phyloP scores from a whole-genome alignment of 192 early-diverging fungal species.

The Coemansia sp. region DNA sequence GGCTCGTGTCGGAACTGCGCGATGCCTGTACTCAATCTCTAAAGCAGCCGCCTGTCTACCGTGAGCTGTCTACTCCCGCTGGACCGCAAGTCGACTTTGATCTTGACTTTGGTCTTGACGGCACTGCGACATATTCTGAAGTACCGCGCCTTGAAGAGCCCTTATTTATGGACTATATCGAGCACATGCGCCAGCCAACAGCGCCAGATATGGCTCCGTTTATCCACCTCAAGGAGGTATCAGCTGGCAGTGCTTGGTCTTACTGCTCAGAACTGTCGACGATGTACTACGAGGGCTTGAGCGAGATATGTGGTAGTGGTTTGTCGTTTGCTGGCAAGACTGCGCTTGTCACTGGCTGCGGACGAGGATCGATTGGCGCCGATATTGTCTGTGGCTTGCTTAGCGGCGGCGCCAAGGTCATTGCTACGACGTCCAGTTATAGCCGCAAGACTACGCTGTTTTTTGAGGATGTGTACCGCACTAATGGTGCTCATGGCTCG shows the following conservation, averaged over 20 bases:
- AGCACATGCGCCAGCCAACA: constrained; percentile 66
- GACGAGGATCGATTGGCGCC: constrained; percentile 86
- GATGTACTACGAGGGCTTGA: constrained; percentile 74
- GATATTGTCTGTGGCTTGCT: constrained; percentile 85
- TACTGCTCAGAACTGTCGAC: constrained; percentile 69
- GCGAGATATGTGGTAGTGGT: constrained; percentile 71
- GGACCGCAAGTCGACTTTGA: constrained; percentile 75
- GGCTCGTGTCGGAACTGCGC: constrained; percentile 69
- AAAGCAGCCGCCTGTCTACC: constrained; percentile 72
- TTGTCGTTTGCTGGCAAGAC: constrained; percentile 80
- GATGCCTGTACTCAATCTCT: constrained; percentile 79
- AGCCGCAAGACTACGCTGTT: constrained; percentile 78
- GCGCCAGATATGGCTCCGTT: constrained; percentile 51
- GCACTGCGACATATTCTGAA: constrained; percentile 79
- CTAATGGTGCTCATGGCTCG: constrained; percentile 82
- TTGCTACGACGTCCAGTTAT: constrained; percentile 88
- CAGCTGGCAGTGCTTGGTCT: constrained; percentile 53
- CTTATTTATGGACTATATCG: constrained; percentile 84
- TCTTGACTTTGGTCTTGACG: too few species aligned
- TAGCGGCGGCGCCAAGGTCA: constrained; percentile 86
- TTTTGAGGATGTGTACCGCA: constrained; percentile 87
- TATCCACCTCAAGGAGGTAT: constrained; percentile 3
- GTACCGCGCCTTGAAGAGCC: constrained; percentile 71
- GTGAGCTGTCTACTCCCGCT: constrained; percentile 81
- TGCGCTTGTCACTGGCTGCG: constrained; percentile 89